Conservation (phyloP, 2,329 filamentous ascomycete genomes). For the Fusarium hainanense region DNA sequence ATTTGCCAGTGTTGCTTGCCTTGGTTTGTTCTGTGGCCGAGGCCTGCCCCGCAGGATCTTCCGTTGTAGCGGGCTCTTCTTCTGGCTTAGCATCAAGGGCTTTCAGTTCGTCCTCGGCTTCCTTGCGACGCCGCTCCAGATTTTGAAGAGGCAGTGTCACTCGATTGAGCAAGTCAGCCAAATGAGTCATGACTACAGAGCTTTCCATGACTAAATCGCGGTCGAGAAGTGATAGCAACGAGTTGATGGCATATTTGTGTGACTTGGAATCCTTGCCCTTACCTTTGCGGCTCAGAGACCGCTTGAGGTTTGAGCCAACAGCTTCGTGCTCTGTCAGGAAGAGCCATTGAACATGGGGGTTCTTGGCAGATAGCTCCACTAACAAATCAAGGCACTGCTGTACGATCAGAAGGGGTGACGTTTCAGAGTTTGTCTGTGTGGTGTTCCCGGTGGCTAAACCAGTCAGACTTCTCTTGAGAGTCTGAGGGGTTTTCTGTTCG, state of each 20-base stretch:
- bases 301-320: conserved; percentile 79
- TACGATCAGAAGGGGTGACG: conserved; percentile 93
- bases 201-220: conserved; percentile 97
- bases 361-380: conserved; percentile 84
- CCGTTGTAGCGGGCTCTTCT: conserved; percentile 49
- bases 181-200: conserved; percentile 93
- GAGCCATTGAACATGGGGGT: conserved; percentile 86
- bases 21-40: conserved; percentile 51
- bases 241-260: conserved; percentile 91
- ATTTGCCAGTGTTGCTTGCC: conserved; percentile 12
- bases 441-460: conserved; percentile 60
- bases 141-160: conserved; percentile 88
- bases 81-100: conserved; percentile 51
- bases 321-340: conserved; percentile 94
- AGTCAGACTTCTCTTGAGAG: conserved; percentile 79
- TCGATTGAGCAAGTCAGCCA: conserved; percentile 86
- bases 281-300: conserved; percentile 81
- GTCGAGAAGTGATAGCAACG: conserved; percentile 86
- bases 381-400: conserved; percentile 93
- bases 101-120: conserved; percentile 68
- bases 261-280: conserved; percentile 88
- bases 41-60: conserved; percentile 26
- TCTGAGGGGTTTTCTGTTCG: conserved; percentile 80
- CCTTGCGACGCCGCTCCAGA: conserved; percentile 84
- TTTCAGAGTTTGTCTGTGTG: conserved; percentile 77